A percentile compares a stretch with the other conserved stretches of the same genome.
These are phyloP conservation scores for Aureobasidium sp. DNA, from an alignment of 2,329 filamentous ascomycete species.

Conservation along the genomic window DNA sequence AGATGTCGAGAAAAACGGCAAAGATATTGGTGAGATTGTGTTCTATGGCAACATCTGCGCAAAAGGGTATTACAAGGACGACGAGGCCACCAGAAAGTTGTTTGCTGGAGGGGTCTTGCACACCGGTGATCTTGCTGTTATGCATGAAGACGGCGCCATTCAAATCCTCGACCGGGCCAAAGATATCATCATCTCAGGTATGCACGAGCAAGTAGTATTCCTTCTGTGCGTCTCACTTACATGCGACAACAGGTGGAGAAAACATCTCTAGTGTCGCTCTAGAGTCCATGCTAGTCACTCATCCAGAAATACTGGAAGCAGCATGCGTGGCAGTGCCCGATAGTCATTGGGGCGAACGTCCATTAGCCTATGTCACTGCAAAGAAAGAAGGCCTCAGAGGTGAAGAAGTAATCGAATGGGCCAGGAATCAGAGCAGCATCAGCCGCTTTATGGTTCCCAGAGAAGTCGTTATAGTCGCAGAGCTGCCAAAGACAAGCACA, in stretches of 20 bases:
- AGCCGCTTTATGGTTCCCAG: conserved; percentile 78
- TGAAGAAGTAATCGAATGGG: conserved; percentile 76
- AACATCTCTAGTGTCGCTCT: conserved; percentile 94
- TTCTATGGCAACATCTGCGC: conserved; percentile 89
- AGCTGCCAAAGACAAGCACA: conserved; percentile 93
- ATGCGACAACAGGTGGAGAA: conserved; percentile 62
- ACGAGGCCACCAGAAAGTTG: conserved; percentile 75
- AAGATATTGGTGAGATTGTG: conserved; percentile 76
- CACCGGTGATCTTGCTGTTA: conserved; percentile 87
- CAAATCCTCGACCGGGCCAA: conserved; percentile 93
- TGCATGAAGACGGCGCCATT: conserved; percentile 82
- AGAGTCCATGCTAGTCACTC: conserved; percentile 80
- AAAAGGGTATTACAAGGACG: conserved; percentile 86
- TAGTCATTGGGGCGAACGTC: conserved; percentile 90
- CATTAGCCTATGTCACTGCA: conserved; percentile 89
- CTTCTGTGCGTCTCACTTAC: neutral
- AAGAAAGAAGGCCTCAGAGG: conserved; percentile 47
- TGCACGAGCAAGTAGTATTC: conserved; percentile 23
- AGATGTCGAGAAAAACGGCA: conserved; percentile 62
- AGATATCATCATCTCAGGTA: conserved; percentile 95
- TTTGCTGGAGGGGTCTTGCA: conserved; percentile 83
- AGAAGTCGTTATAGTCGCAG: conserved; percentile 69
- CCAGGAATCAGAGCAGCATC: conserved; percentile 70
- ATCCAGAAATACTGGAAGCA: conserved; percentile 83
- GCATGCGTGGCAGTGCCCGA: conserved; percentile 85